Base-by-base conservation (phyloP, 2,329 filamentous ascomycete genomes). In the Calonectria fujianensis region DNA sequence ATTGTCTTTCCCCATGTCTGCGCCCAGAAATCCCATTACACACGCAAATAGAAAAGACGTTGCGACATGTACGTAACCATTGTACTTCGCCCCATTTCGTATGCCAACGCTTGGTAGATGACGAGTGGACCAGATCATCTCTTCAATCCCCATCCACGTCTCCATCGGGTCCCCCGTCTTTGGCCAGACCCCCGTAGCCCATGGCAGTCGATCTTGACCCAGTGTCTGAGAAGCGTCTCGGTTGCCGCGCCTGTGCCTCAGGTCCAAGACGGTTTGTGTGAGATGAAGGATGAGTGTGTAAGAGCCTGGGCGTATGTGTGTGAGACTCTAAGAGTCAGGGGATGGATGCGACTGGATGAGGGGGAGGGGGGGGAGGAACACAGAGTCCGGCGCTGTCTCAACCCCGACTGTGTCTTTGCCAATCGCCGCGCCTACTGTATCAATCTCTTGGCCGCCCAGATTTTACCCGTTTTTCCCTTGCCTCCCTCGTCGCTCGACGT, bases 101-200 rank as follows among this genome's bases (percentile, higher is more conserved):
- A 74, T 71, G 67, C 29, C 35, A 35, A 24, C 29, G 24, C 39
- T 51, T 45, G 29, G 66, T 67, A 79, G 78, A 80, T 77, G 76
- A 77, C 68, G 70, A 75, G 79, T 80, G 79, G 79, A 77, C 74
- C 79, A 18, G 70, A 80, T 80, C 74, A 80, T 79, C 70, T 80
- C 72, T 73, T 57, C 71, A 61, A 73, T 69, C 71, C 61, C 71
- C 66, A 73, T 73, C 71, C 54, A 65, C 59, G 67, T 57, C 71
- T 64, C 75, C 77, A 63, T 74, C 45, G 29, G 61, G 57, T 66
- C 68, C 72, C 59, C 50, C 27, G 69, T 65, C 48, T 63, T 63
- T 63, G 48, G 69, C 48, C 35, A 69, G 69, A 70, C 74, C 74
- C 79, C 74, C 74, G 76, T 81, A 78, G 72, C 79, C 78, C 76